A percentile compares a stretch with the other conserved stretches of the same genome.
phyloP scores from a whole-genome alignment of 1,284 basidiomycete species.

The Ustilago trichophora region DNA sequence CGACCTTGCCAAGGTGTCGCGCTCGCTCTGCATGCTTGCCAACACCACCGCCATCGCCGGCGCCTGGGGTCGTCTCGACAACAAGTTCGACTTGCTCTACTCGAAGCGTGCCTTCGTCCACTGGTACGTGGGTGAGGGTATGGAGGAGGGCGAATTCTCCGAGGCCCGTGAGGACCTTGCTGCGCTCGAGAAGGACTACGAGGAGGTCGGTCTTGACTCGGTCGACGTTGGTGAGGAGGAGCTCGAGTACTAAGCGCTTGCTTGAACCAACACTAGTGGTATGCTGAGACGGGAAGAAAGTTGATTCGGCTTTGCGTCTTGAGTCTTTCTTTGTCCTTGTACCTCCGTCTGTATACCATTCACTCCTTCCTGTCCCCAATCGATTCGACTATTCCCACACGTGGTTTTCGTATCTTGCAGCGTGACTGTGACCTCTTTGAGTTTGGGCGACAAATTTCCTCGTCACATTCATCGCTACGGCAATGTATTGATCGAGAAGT shows the following conservation, averaged over 20 bases:
- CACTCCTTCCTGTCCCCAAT: too few species aligned
- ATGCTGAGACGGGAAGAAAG: too few species aligned
- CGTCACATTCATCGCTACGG: too few species aligned
- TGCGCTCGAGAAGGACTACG: conserved; percentile 82
- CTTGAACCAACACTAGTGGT: too few species aligned
- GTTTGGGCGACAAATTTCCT: too few species aligned
- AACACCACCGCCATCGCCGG: conserved; percentile 92
- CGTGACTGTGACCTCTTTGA: too few species aligned
- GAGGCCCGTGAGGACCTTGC: conserved; percentile 97
- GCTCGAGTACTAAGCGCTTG: conserved; percentile 64
- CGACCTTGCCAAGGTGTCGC: conserved; percentile 91
- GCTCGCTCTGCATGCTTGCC: conserved; percentile 96
- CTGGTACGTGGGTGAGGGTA: conserved; percentile 90
- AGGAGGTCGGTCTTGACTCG: conserved; percentile 83
- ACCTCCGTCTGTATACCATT: too few species aligned
- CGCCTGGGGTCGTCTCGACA: conserved; percentile 94
- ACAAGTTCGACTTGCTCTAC: conserved; percentile 95
- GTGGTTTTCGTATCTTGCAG: too few species aligned
- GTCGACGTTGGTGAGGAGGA: conserved; percentile 81
- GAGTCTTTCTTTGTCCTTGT: too few species aligned
- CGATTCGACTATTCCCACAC: too few species aligned
- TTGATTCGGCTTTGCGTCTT: too few species aligned
- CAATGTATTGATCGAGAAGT: too few species aligned
- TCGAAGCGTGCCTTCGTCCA: conserved; percentile 67
- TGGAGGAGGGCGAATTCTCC: conserved; percentile 99